phyloP scores from a whole-genome alignment of 306 rosid species.

The Pyrus pyrifolia region DNA sequence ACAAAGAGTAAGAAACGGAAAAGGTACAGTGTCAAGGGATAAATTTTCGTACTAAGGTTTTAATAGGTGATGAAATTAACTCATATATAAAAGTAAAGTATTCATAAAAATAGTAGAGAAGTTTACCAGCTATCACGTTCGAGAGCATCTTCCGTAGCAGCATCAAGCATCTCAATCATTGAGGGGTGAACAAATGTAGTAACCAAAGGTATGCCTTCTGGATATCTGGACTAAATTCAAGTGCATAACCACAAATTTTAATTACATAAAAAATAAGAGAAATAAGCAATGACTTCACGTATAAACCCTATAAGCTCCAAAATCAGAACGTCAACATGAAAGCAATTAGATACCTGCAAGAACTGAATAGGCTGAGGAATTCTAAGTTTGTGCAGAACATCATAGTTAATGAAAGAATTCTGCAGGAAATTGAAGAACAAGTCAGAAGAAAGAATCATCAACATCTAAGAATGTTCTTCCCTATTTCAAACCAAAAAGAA shows the following conservation, averaged over 20 bases:
- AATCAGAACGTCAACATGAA: slow-evolving; percentile 19
- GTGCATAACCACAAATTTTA: slow-evolving; percentile 31
- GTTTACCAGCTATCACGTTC: slow-evolving; percentile 82
- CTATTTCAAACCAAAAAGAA: neutral
- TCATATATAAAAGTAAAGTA: neutral
- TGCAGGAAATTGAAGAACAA: slow-evolving; percentile 27
- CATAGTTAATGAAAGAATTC: slow-evolving; percentile 86
- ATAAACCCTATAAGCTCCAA: slow-evolving; percentile 15
- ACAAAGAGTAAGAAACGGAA: neutral
- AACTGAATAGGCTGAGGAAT: slow-evolving; percentile 89
- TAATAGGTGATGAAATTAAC: neutral
- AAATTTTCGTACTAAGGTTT: neutral
- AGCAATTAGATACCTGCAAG: slow-evolving; percentile 82
- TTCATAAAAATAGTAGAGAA: neutral
- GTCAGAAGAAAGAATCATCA: slow-evolving; percentile 1
- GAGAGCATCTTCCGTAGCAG: slow-evolving; percentile 79
- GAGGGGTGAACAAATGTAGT: slow-evolving; percentile 85
- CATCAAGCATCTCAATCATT: slow-evolving; percentile 88
- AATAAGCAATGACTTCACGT: slow-evolving; percentile 2
- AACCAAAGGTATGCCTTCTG: slow-evolving; percentile 80
- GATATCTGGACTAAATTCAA: slow-evolving; percentile 96
- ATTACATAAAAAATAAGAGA: slow-evolving; percentile 27
- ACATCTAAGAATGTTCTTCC: neutral
- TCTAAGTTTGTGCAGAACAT: slow-evolving; percentile 76
- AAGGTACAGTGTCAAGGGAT: neutral